phyloP scores from a whole-genome alignment of 192 early-diverging fungal genomes.

The Gonapodya prolifera region DNA sequence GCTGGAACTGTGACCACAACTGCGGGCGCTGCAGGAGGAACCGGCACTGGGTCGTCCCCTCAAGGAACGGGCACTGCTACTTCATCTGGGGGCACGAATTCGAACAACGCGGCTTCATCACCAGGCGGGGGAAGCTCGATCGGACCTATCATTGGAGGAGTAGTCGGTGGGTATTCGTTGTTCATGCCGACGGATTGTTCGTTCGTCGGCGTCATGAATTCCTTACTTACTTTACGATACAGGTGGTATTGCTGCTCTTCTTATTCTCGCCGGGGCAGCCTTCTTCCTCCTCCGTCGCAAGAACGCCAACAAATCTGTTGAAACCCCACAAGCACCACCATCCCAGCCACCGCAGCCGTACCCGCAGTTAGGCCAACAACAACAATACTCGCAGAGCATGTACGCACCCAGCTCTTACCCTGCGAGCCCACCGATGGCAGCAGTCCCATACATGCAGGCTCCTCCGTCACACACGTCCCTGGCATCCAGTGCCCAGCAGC shows the following conservation, averaged over 20 bases:
- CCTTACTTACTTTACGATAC: too few relatives aligned
- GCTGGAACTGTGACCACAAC: neutral
- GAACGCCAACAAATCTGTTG: neutral
- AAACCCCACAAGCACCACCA: neutral
- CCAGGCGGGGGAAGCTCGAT: neutral
- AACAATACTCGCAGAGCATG: too few relatives aligned
- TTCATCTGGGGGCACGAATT: too few relatives aligned
- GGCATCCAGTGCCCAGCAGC: neutral
- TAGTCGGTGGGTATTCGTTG: neutral
- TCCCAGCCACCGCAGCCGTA: neutral
- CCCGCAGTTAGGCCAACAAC: too few relatives aligned
- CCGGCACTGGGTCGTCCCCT: neutral
- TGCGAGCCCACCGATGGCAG: neutral
- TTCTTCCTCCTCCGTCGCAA: neutral
- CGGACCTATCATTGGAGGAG: neutral
- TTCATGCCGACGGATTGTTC: too few relatives aligned
- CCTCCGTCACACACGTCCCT: neutral
- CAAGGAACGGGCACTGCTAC: neutral
- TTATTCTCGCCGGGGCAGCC: neutral
- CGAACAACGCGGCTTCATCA: neutral
- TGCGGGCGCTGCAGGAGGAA: neutral
- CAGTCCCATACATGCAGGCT: neutral
- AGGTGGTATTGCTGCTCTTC: neutral
- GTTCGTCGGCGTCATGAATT: too few relatives aligned
- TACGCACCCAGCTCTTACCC: neutral